phyloP scores from a whole-genome alignment of 2,329 filamentous ascomycete genomes.

The Penicillium sp. region DNA sequence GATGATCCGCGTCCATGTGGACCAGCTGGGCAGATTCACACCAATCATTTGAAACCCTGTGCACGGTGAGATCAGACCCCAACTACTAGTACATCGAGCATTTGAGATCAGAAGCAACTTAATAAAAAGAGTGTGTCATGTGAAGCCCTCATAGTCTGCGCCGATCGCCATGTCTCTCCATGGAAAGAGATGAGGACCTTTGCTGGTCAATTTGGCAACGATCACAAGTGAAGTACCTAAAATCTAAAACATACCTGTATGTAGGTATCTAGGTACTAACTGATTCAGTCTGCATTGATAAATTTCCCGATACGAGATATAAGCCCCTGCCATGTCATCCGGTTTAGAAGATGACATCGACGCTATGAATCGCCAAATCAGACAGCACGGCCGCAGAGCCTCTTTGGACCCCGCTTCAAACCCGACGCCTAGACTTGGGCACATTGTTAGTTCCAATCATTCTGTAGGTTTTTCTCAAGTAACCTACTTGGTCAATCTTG shows the following conservation, averaged over 20 bases:
- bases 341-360: background rate
- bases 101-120: background rate
- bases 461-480: background rate
- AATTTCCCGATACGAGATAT: background rate
- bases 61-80: background rate
- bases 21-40: background rate
- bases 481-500: background rate
- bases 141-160: background rate
- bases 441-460: background rate
- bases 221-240: background rate
- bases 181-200: background rate
- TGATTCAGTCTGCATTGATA: background rate
- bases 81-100: background rate
- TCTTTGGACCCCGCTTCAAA: background rate
- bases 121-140: conserved; percentile 2
- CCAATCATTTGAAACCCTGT: background rate
- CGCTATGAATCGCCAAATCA: background rate
- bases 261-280: too few relatives aligned
- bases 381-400: background rate
- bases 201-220: background rate
- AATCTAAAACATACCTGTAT: too few relatives aligned
- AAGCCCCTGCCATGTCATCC: background rate
- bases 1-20: conserved; percentile 10
- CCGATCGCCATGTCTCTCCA: background rate
- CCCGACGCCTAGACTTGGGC: background rate